A percentile compares a stretch with the other conserved stretches of the same genome.
Conservation (phyloP, 2,329 filamentous ascomycete species). For the Colletotrichum shisoi region DNA sequence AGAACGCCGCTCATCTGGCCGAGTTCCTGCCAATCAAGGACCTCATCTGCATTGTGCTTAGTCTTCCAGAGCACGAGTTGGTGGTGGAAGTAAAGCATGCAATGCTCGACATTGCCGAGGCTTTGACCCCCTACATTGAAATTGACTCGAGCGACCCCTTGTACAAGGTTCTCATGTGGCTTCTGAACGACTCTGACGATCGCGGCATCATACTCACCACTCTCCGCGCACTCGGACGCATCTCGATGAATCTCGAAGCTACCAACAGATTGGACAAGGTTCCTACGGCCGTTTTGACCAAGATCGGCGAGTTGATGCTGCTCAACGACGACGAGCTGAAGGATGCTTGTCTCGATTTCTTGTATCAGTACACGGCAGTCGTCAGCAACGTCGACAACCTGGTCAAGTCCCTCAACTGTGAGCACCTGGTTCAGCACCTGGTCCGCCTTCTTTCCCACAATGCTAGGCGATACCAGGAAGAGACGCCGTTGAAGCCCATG, state of each 20-base stretch:
- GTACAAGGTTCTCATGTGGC: constrained; percentile 74
- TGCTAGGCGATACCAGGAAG: constrained; percentile 68
- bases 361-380: constrained; percentile 93
- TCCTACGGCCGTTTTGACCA: constrained; percentile 69
- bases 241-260: constrained; percentile 84
- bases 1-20: constrained; percentile 85
- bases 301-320: constrained; percentile 75
- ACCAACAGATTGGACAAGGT: constrained; percentile 79
- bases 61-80: constrained; percentile 74
- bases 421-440: constrained; percentile 78
- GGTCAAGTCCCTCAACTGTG: constrained; percentile 67
- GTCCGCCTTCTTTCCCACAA: constrained; percentile 81
- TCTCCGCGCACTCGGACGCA: constrained; percentile 81
- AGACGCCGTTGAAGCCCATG: constrained; percentile 65
- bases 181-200: constrained; percentile 71
- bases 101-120: constrained; percentile 88
- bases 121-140: constrained; percentile 81
- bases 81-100: constrained; percentile 89
- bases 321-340: constrained; percentile 90
- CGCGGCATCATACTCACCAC: constrained; percentile 82
- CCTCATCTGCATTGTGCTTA: constrained; percentile 81
- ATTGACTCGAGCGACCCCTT: constrained; percentile 78
- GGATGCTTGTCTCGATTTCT: constrained; percentile 87
- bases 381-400: constrained; percentile 82
- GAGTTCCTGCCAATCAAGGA: constrained; percentile 77